phyloP scores from a whole-genome alignment of 2,329 filamentous ascomycete species.

The Onygenales sp. region DNA sequence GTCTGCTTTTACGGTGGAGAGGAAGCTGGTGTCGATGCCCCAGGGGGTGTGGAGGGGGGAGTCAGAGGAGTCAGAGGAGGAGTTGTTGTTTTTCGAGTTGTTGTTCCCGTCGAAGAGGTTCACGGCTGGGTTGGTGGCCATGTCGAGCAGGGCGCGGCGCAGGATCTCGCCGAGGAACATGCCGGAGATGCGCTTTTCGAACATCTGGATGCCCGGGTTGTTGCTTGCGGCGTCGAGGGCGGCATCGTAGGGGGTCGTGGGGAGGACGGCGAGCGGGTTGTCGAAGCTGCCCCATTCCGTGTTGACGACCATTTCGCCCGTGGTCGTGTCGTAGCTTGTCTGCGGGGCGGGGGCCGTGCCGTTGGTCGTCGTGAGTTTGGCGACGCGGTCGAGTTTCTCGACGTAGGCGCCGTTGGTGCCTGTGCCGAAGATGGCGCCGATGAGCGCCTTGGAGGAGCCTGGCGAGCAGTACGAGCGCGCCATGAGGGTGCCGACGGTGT shows the following conservation, averaged over 20 bases:
- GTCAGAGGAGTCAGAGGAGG: slow-evolving; percentile 43
- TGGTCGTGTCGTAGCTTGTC: slow-evolving; percentile 58
- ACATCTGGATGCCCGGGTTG: slow-evolving; percentile 96
- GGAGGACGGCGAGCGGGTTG: slow-evolving; percentile 80
- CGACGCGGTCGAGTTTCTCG: slow-evolving; percentile 78
- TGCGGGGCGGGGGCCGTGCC: slow-evolving; percentile 16
- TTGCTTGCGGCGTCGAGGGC: slow-evolving; percentile 69
- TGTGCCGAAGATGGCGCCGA: slow-evolving; percentile 97
- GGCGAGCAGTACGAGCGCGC: slow-evolving; percentile 90
- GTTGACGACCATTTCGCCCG: slow-evolving; percentile 95
- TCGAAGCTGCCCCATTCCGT: slow-evolving; percentile 98
- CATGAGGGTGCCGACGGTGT: slow-evolving; percentile 96
- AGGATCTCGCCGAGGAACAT: slow-evolving; percentile 98
- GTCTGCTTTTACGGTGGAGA: slow-evolving; percentile 80
- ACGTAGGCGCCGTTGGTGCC: slow-evolving; percentile 97
- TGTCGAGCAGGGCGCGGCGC: slow-evolving; percentile 61
- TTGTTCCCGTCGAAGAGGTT: slow-evolving; percentile 73
- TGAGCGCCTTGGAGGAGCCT: slow-evolving; percentile 71
- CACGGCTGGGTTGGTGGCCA: slow-evolving; percentile 58
- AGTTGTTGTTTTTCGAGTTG: slow-evolving; percentile 25
- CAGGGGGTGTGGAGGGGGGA: slow-evolving; percentile 68
- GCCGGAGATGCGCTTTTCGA: slow-evolving; percentile 94
- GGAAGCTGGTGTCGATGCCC: slow-evolving; percentile 83
- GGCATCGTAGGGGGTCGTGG: slow-evolving; percentile 72
- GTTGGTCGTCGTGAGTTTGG: slow-evolving; percentile 56